phyloP scores from a whole-genome alignment of 371 early-diverging fungal genomes.

The Cokeromyces recurvatus region DNA sequence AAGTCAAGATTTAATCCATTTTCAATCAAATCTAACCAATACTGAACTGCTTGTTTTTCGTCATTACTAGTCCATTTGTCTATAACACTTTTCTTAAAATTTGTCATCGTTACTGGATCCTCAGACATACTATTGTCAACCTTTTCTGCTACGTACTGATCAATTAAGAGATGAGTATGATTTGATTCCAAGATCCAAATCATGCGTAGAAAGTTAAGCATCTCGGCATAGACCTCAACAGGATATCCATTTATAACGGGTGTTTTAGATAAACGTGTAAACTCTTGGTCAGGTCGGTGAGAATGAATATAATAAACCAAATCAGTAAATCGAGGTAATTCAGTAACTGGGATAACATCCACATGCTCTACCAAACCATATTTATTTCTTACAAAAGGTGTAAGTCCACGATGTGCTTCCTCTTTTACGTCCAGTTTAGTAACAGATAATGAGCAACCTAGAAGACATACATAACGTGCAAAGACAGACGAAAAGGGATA shows the following conservation, averaged over 20 bases:
- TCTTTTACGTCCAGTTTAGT: slow-evolving; percentile 74
- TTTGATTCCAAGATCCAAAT: slow-evolving; percentile 55
- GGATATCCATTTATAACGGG: slow-evolving; percentile 46
- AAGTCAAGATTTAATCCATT: slow-evolving; percentile 38
- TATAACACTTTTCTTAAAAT: slow-evolving; percentile 31
- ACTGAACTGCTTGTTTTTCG: slow-evolving; percentile 35
- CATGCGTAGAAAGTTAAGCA: slow-evolving; percentile 51
- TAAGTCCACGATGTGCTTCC: slow-evolving; percentile 57
- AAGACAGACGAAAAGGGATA: slow-evolving; percentile 72
- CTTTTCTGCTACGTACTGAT: slow-evolving; percentile 49
- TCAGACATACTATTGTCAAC: slow-evolving; percentile 51
- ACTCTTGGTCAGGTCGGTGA: slow-evolving; percentile 32
- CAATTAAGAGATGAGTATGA: slow-evolving; percentile 42
- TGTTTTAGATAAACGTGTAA: slow-evolving; percentile 28
- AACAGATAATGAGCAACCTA: slow-evolving; percentile 58
- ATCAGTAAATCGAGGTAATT: slow-evolving; percentile 46
- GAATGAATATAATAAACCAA: slow-evolving; percentile 37
- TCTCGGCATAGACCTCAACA: slow-evolving; percentile 55
- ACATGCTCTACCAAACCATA: slow-evolving; percentile 21
- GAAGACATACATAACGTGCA: slow-evolving; percentile 72
- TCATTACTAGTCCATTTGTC: slow-evolving; percentile 41
- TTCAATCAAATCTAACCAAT: slow-evolving; percentile 55
- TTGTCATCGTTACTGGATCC: slow-evolving; percentile 37
- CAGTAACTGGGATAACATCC: slow-evolving; percentile 28
- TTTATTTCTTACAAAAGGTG: slow-evolving; percentile 33